phyloP scores from a whole-genome alignment of 129 eudicot genomes.

The Arctium lappa region DNA sequence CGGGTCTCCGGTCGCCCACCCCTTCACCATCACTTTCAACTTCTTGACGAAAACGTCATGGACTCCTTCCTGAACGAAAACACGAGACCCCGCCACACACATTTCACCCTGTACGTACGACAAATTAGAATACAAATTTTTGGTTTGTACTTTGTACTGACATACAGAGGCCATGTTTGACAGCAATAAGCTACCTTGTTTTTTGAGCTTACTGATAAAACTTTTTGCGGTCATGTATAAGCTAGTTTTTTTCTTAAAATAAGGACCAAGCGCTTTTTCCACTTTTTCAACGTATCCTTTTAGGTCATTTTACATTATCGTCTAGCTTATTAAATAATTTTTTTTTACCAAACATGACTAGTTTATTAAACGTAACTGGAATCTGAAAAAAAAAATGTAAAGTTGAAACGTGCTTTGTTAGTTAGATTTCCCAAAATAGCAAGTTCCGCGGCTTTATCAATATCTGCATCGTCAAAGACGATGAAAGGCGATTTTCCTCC shows the following conservation, averaged over 20 bases:
- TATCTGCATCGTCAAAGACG: conserved; percentile 72
- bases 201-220: too few relatives aligned
- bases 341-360: background rate
- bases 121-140: background rate
- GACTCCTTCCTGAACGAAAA: conserved; percentile 79
- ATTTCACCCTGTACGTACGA: conserved; percentile 59
- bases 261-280: too few relatives aligned
- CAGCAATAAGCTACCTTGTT: too few relatives aligned
- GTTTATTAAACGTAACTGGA: background rate
- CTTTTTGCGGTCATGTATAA: too few relatives aligned
- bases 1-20: conserved; percentile 70
- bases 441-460: conserved; percentile 52
- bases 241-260: too few relatives aligned
- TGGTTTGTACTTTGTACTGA: too few relatives aligned
- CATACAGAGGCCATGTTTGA: too few relatives aligned
- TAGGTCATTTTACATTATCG: background rate
- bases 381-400: background rate
- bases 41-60: conserved; percentile 43
- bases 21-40: conserved; percentile 43
- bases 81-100: conserved; percentile 69
- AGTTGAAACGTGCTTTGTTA: conserved; percentile 42
- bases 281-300: too few relatives aligned
- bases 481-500: conserved; percentile 84
- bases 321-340: too few relatives aligned
- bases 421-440: conserved; percentile 42